Evolutionary conservation across 164 flowering plant species (phyloP), one percentile per base, ranked within the genome.

Genomic region (Vitis amurensis): DNA sequence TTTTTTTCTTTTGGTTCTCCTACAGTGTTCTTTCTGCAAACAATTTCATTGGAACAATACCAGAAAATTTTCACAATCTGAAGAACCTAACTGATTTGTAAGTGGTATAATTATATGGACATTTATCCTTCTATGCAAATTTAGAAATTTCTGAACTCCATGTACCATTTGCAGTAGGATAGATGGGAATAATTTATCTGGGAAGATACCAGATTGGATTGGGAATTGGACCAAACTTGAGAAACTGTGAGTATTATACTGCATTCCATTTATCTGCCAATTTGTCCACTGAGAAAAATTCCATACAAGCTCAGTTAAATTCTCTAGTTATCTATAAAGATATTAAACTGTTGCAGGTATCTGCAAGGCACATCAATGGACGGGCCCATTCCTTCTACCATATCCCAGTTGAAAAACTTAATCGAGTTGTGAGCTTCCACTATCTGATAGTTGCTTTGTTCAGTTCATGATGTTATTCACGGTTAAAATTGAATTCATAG

Each of bases 291-390:
- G 44, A 37, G 44, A 37, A 37, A 31, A 3, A 37, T 37, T 6
- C 2, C 44, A 37, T 37, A 37, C 44, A 37, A 37, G 44, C 44
- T 37, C 23, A 51, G 11, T 47, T 8, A 48, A 29, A 27, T 16
- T 57, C 62, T 7, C 50, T 72, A 53, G 10, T 50, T 16, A 4
- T 37, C 7, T 3, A 37, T 37, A 6, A 6, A 37, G 6, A 37
- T 37, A 37, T 37, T 37, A 37, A 37, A 37, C 44, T 37, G 48
- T 73, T 74, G 53, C 87, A 94, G 98, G 59, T 86, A 92, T 74
- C 47, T 89, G 87, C 95, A 91, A 67, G 99, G 98, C 47, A 89
- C 98, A 63, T 76, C 81, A 7, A 76, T 95, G 92, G 85, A 78
- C 66, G 94, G 95, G 8, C 99, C 98, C 1, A 78, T 95, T 76